Conservation (phyloP, 305 asterid species). For the Fraxinus floribunda region DNA sequence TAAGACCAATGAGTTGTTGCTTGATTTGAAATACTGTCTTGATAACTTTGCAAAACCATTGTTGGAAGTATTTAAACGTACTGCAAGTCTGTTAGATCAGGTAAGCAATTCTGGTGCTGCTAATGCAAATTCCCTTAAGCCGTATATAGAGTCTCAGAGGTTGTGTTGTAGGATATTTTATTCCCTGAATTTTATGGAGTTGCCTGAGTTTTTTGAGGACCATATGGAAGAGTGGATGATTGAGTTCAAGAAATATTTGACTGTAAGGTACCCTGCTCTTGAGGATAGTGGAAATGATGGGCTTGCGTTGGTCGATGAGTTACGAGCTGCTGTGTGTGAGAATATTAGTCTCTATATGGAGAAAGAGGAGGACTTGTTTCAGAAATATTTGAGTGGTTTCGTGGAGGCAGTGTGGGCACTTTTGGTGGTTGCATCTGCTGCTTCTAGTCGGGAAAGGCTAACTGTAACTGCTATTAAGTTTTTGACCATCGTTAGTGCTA, state of each 20-base stretch:
- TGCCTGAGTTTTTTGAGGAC: conserved; percentile 90
- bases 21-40: conserved; percentile 79
- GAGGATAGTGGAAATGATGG: conserved; percentile 76
- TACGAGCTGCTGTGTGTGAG: conserved; percentile 85
- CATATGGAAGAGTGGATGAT: conserved; percentile 89
- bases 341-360: conserved; percentile 77
- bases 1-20: conserved; percentile 64
- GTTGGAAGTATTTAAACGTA: conserved; percentile 65
- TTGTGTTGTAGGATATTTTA: conserved; percentile 78
- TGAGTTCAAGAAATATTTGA: conserved; percentile 76
- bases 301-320: conserved; percentile 67
- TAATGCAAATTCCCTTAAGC: conserved; percentile 44
- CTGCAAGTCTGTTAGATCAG: conserved; percentile 55
- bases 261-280: conserved; percentile 52
- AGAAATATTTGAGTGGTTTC: conserved; percentile 64
- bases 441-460: conserved; percentile 67
- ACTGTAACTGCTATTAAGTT: conserved; percentile 88
- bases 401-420: conserved; percentile 92
- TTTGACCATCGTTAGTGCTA: conserved; percentile 75
- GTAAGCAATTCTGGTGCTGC: conserved; percentile 45
- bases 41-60: conserved; percentile 77
- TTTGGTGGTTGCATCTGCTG: conserved; percentile 62
- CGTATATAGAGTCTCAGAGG: conserved; percentile 76
- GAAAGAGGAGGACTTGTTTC: conserved; percentile 80
- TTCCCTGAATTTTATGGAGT: conserved; percentile 73